Evolutionary conservation across 2,329 filamentous ascomycete genomes (phyloP).

Genomic region (Sporothrix protearum): DNA sequence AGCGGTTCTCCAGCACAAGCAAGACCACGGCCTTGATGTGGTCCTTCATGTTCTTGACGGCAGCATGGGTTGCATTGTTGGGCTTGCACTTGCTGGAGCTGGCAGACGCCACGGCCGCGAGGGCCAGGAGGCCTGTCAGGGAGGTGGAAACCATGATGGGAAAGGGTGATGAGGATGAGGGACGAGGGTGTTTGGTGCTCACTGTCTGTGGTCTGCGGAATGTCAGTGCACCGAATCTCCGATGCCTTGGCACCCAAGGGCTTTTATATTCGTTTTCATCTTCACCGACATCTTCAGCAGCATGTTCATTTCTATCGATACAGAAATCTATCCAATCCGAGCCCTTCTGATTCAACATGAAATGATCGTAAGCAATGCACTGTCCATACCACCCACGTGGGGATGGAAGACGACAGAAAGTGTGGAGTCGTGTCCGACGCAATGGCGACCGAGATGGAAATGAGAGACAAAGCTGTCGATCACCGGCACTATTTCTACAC

Average conservation of each 20-base stretch:
- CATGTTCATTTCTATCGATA: background rate
- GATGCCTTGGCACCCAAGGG: background rate
- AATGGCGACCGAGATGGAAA: background rate
- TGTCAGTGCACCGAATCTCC: background rate
- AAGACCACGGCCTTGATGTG: constrained; percentile 50
- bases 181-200: background rate
- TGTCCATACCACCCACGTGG: background rate
- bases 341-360: background rate
- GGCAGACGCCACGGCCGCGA: constrained; percentile 21
- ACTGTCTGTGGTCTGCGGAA: background rate
- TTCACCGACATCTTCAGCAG: background rate
- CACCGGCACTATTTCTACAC: background rate
- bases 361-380: background rate
- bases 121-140: constrained; percentile 10
- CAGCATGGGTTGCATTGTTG: constrained; percentile 7
- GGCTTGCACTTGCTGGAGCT: background rate
- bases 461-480: background rate
- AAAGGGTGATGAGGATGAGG: background rate
- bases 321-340: background rate
- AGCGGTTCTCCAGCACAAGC: constrained; percentile 46
- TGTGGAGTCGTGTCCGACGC: background rate
- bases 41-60: constrained; percentile 32
- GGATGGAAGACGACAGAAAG: background rate
- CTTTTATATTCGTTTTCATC: background rate
- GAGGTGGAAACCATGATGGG: constrained; percentile 16